phyloP scores from a whole-genome alignment of 192 early-diverging fungal species.

The Coemansia sp. region DNA sequence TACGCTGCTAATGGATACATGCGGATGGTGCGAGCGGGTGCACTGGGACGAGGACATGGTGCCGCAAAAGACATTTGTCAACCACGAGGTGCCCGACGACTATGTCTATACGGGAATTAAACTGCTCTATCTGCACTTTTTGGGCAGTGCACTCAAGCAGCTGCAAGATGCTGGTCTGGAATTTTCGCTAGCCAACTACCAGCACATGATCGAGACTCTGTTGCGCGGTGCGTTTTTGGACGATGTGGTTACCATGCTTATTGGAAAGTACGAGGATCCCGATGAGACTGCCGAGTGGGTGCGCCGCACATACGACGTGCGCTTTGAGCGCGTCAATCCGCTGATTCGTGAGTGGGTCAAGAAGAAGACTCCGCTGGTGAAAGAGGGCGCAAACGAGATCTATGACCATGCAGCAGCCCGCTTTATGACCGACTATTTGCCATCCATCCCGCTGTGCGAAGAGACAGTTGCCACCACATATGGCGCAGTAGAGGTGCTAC shows the following conservation, averaged over 20 bases:
- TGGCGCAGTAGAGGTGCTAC: constrained; percentile 25
- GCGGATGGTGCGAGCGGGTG: constrained; percentile 50
- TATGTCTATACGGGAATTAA: constrained; percentile 36
- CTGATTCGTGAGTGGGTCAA: constrained; percentile 8
- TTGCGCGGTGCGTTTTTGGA: constrained; percentile 27
- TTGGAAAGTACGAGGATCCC: constrained; percentile 25
- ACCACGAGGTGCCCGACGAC: constrained; percentile 34
- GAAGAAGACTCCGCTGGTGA: not conserved
- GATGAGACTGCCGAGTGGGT: constrained; percentile 2
- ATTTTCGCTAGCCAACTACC: constrained; percentile 36
- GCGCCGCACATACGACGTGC: not conserved
- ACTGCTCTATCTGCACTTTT: constrained; percentile 36
- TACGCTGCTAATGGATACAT: constrained; percentile 46
- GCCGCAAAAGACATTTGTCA: constrained; percentile 23
- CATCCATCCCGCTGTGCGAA: constrained; percentile 34
- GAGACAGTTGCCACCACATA: constrained; percentile 32
- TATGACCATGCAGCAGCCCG: constrained; percentile 6
- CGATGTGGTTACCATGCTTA: constrained; percentile 30
- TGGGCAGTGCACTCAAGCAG: constrained; percentile 29
- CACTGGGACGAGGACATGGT: constrained; percentile 48
- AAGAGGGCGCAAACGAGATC: not conserved
- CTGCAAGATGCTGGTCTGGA: constrained; percentile 39
- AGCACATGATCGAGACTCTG: constrained; percentile 43
- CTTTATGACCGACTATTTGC: constrained; percentile 28
- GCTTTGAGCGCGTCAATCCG: constrained; percentile 3